phyloP scores from a whole-genome alignment of 352 stramenopile species.

The Phytophthora aleatoria region DNA sequence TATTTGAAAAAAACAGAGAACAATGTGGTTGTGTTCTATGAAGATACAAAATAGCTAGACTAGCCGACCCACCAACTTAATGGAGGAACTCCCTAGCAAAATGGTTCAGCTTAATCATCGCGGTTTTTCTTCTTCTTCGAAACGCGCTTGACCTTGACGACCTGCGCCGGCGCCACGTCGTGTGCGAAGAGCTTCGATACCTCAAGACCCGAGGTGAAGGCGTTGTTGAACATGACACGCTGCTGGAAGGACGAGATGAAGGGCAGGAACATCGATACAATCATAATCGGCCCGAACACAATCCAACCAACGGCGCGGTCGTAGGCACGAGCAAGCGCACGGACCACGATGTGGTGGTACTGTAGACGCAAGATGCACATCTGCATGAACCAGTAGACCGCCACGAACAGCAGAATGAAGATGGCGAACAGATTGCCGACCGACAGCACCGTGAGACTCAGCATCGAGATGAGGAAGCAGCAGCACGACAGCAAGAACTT shows the following conservation, averaged over 20 bases:
- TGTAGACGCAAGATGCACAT: slow-evolving; percentile 77
- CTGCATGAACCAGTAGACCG: slow-evolving; percentile 90
- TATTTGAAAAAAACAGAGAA: slow-evolving; percentile 24
- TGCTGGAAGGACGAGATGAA: slow-evolving; percentile 90
- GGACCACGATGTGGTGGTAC: slow-evolving; percentile 87
- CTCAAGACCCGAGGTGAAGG: slow-evolving; percentile 87
- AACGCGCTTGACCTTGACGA: slow-evolving; percentile 88
- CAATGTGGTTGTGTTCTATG: slow-evolving; percentile 41
- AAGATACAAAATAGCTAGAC: slow-evolving; percentile 50
- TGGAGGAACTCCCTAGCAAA: slow-evolving; percentile 12
- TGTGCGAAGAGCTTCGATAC: slow-evolving; percentile 90
- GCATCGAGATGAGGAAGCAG: slow-evolving; percentile 64
- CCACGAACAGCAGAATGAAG: slow-evolving; percentile 68
- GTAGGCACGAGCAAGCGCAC: slow-evolving; percentile 68
- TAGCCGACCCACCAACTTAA: neutral
- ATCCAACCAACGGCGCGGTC: slow-evolving; percentile 88
- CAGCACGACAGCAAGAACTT: slow-evolving; percentile 84
- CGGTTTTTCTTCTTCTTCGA: slow-evolving; percentile 92
- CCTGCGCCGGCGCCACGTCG: slow-evolving; percentile 77
- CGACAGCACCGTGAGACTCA: slow-evolving; percentile 75
- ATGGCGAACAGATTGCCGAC: slow-evolving; percentile 79
- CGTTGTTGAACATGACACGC: slow-evolving; percentile 92
- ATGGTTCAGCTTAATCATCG: slow-evolving; percentile 57
- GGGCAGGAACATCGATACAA: slow-evolving; percentile 89
- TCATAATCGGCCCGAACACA: slow-evolving; percentile 88